phyloP scores from a whole-genome alignment of 2,329 filamentous ascomycete genomes.

The Penicillium sp. region DNA sequence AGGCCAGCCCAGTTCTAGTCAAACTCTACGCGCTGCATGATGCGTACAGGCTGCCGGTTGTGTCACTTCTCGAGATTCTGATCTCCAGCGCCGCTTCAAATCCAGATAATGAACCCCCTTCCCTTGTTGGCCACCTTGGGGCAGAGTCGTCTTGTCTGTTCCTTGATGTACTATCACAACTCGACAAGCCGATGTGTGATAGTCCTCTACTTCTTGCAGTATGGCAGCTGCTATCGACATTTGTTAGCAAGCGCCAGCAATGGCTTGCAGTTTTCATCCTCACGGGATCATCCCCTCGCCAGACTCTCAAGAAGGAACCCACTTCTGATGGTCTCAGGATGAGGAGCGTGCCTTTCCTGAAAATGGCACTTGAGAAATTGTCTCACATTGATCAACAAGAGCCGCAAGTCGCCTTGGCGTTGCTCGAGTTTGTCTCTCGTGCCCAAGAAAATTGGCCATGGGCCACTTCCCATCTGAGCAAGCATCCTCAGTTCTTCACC shows the following conservation, averaged over 20 bases:
- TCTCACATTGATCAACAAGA: conserved; percentile 64
- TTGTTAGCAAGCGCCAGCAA: conserved; percentile 86
- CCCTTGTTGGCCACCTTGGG: conserved; percentile 85
- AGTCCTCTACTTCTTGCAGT: conserved; percentile 64
- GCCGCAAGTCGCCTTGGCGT: conserved; percentile 66
- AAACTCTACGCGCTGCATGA: conserved; percentile 72
- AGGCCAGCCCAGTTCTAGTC: conserved; percentile 72
- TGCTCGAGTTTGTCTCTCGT: conserved; percentile 82
- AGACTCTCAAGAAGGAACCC: conserved; percentile 60
- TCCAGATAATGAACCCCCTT: conserved; percentile 74
- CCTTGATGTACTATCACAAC: conserved; percentile 70
- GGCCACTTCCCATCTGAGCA: conserved; percentile 78
- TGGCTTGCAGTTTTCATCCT: conserved; percentile 94
- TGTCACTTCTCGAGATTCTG: conserved; percentile 70
- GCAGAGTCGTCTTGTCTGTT: conserved; percentile 81
- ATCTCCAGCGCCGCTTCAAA: conserved; percentile 67
- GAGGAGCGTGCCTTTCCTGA: conserved; percentile 67
- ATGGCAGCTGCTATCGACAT: conserved; percentile 83
- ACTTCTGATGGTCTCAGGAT: conserved; percentile 50
- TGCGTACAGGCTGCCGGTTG: conserved; percentile 63
- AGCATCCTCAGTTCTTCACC: conserved; percentile 70
- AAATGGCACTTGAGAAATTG: conserved; percentile 70
- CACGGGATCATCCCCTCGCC: conserved; percentile 79
- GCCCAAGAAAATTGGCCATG: conserved; percentile 96
- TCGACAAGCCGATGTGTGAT: conserved; percentile 74